A percentile compares a stretch with the other conserved stretches of the same genome.
Evolutionary conservation across 164 flowering plant species (phyloP).

Genomic region (Magnolia changhungtana): DNA sequence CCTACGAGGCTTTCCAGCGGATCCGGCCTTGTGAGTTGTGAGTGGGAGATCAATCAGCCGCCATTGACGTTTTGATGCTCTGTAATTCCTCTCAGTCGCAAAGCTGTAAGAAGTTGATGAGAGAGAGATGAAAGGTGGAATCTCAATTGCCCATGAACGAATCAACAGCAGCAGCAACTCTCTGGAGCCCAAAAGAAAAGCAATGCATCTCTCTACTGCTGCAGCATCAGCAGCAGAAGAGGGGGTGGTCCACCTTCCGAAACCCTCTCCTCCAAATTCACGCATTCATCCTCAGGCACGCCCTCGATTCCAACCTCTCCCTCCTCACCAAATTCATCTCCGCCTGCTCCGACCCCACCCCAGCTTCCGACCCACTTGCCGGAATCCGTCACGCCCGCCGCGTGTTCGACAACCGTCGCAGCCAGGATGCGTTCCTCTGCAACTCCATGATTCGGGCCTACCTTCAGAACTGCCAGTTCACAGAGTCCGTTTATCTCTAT

Average conservation of each 20-base stretch:
- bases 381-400: slow-evolving; percentile 51
- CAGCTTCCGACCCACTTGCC: slow-evolving; percentile 15
- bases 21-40: no score
- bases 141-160: no score
- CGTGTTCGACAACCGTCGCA: slow-evolving; percentile 44
- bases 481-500: slow-evolving; percentile 45
- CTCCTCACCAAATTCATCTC: slow-evolving; percentile 61
- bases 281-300: slow-evolving; percentile 59
- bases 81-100: no score
- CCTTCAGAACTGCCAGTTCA: slow-evolving; percentile 35
- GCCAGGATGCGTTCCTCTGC: slow-evolving; percentile 53
- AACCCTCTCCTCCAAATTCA: slow-evolving; percentile 61
- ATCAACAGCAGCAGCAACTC: background rate
- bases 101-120: no score
- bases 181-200: slow-evolving; percentile 56
- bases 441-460: slow-evolving; percentile 69
- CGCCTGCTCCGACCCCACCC: slow-evolving; percentile 32
- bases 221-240: background rate
- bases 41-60: no score
- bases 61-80: no score
- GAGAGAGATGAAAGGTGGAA: no score
- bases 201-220: slow-evolving; percentile 59
- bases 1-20: no score
- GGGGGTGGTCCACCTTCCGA: slow-evolving; percentile 13
- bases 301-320: slow-evolving; percentile 50